phyloP scores from a whole-genome alignment of 257 asterid species.

The Solanum bulbocastanum region DNA sequence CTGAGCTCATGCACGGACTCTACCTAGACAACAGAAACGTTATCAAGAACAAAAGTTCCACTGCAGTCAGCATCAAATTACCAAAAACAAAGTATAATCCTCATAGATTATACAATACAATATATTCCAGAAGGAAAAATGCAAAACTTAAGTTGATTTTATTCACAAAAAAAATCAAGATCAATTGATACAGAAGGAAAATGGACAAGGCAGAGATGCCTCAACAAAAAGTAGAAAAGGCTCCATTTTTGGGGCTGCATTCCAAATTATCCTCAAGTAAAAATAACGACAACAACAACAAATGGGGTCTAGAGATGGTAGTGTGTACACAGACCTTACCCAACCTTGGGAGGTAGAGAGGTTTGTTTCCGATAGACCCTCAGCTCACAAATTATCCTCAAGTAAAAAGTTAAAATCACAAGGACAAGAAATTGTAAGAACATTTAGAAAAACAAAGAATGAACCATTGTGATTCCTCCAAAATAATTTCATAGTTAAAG shows the following conservation, averaged over 20 bases:
- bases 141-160: background rate
- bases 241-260: background rate
- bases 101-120: background rate
- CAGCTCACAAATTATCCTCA: background rate
- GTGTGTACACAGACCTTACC: background rate
- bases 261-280: background rate
- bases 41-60: background rate
- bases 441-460: background rate
- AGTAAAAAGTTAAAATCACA: background rate
- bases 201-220: background rate
- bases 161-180: background rate
- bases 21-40: slow-evolving; percentile 28
- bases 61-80: slow-evolving; percentile 5
- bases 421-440: background rate
- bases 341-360: background rate
- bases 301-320: background rate
- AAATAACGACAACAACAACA: background rate
- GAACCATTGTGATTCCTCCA: background rate
- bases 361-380: background rate
- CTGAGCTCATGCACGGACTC: slow-evolving; percentile 61
- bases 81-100: background rate
- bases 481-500: background rate
- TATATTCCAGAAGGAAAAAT: background rate
- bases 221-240: background rate
- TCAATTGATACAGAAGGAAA: background rate